Base-by-base conservation (phyloP, 2,329 filamentous ascomycete species). In the Exophiala calicioides region DNA sequence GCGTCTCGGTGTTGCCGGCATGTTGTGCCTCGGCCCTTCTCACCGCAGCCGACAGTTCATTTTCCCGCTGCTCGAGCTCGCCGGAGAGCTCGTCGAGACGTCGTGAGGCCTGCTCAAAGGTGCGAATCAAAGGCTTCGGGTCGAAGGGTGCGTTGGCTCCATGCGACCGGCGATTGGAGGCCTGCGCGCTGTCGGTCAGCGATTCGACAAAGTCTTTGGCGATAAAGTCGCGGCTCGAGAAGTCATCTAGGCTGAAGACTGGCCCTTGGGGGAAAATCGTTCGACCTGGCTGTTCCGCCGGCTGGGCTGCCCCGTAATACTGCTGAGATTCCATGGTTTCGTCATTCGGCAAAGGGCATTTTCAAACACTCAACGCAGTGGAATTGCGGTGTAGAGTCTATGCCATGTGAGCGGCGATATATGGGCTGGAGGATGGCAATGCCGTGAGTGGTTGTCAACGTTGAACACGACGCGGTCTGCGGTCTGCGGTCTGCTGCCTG, bases 191-290 rank as follows among this genome's bases (percentile, higher is more conserved):
- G 55, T 97, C 90, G 39, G 91, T 93, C 47, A 98, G 82, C 40
- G 85, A 82, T 66, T 98, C 94, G 60, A 98, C 85, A 65, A 98
- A 98, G 72, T 98, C 93, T 63, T 95, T 90, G 57, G 97, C 91
- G 55, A 97, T 96, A 64, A 97, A 98, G 71, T 97, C 93, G 61
- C 87, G 87, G 65, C 78, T 87, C 47, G 88, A 88, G 69, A 90
- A 89, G 71, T 90, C 90, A 33, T 95, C 88, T 52, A 97, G 77
- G 7, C 83, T 88, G 72, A 96, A 96, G 66, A 79, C 85, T 51
- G 88, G 88, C 29, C 85, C 87, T 67, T 82, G 82, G 47, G 86
- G 85, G 65, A 88, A 91, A 63, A 90, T 77, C 57, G 82, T 77
- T 70, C 83, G 79, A 59, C 80, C 75, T 52, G 52, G 33, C 19